Base-by-base conservation (phyloP, 805 yeast genomes). In the Metschnikowia corniflorae region DNA sequence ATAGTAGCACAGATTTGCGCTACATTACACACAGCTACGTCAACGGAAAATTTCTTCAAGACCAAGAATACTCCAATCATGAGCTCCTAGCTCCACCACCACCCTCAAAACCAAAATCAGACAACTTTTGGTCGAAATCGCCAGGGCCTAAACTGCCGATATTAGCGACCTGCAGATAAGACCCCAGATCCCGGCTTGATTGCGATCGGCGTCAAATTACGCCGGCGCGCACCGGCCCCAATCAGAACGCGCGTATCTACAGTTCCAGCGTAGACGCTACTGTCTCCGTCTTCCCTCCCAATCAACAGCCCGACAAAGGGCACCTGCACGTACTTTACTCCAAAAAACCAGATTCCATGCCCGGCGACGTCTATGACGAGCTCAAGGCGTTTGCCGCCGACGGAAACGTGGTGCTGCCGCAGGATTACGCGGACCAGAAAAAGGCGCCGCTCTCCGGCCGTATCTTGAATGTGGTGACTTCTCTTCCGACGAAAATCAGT, bases 381-480 rank as follows among this genome's bases (percentile, higher is more conserved):
- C 49, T 55, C 36, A 44, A 41, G 31, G 53, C 59, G 16, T 55
- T 40, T 30, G 49, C 60, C 6, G 40, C 51, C 9, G 46, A 42
- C 16, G 20, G 27, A 9, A 40, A 39, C 14, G 44, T 47, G 36
- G 50, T 62, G 7, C 49, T 62, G 7, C 71, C 71, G 2, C 25
- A 34, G 9, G 65, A 63, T 26, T 58, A 36, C 44, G 47, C 51
- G 12, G 49, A 43, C n/a, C 48, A 49, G 29, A 37, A 45, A n/a
- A 53, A 55, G n/a, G 45, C 65, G 32, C 54, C 63, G 39, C 58
- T 75, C n/a, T 68, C 78, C 6, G 94, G 94, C 0, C 65, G 94
- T 21, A 73, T 85, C 33, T 59, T 85, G 47, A 73, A 76, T 42
- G 85, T 78, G 32, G 75, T 81, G 69, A 75, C 89, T 12, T 75